These are phyloP conservation scores for Aspergillus phoenicis DNA, from an alignment of 2,329 filamentous ascomycete species.

Conservation along the genomic window DNA sequence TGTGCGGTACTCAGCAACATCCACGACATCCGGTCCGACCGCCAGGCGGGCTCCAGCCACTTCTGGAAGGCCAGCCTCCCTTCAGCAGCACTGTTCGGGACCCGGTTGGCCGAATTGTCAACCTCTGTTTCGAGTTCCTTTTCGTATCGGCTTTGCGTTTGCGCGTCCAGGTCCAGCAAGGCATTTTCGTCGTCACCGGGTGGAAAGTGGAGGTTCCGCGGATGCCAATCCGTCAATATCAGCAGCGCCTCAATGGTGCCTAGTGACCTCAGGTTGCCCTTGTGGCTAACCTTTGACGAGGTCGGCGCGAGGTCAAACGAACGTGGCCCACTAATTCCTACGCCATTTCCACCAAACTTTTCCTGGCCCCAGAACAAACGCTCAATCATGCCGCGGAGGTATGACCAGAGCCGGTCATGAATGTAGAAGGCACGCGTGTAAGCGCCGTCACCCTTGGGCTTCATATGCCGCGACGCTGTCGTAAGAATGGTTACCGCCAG, in stretches of 20 bases:
- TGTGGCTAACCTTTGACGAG: constrained; percentile 55
- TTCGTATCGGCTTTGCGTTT: constrained; percentile 59
- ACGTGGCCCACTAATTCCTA: constrained; percentile 65
- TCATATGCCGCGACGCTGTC: constrained; percentile 84
- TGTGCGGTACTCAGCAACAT: constrained; percentile 92
- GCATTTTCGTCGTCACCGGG: constrained; percentile 68
- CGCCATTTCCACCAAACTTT: constrained; percentile 77
- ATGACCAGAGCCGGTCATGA: constrained; percentile 93
- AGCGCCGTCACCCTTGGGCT: constrained; percentile 76
- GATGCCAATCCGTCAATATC: constrained; percentile 96
- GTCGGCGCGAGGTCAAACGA: constrained; percentile 66
- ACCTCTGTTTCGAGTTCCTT: constrained; percentile 43
- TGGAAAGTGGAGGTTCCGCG: constrained; percentile 89
- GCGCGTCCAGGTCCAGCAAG: constrained; percentile 70
- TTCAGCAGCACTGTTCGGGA: constrained; percentile 65
- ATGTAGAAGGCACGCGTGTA: constrained; percentile 85
- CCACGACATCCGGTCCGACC: constrained; percentile 95
- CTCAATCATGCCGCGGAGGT: constrained; percentile 92
- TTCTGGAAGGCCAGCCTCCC: constrained; percentile 82
- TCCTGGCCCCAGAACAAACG: constrained; percentile 94
- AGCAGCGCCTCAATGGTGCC: constrained; percentile 94
- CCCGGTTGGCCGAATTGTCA: constrained; percentile 46
- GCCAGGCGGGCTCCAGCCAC: constrained; percentile 95
- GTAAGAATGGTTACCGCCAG: constrained; percentile 88
- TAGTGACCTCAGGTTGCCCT: constrained; percentile 81